Conservation (phyloP, 192 early-diverging fungal species). For the Haplosporangium gracile region DNA sequence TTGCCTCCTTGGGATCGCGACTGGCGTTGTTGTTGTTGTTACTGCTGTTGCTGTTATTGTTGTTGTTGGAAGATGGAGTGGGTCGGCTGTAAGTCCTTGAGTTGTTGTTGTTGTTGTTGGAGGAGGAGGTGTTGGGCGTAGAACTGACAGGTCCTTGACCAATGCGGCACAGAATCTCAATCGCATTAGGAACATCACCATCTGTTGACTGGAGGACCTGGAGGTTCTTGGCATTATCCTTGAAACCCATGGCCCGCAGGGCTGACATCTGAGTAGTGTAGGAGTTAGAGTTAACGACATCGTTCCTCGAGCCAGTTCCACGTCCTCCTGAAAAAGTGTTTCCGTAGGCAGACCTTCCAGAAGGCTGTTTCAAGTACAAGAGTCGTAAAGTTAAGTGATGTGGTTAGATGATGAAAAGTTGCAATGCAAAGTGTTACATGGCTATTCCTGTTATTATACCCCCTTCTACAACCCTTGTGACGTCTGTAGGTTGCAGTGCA, state of each 20-base stretch:
- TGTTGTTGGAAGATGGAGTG: slow-evolving; percentile 11
- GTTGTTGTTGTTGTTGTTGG: not conserved
- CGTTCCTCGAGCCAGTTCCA: slow-evolving; percentile 15
- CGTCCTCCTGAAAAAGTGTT: slow-evolving; percentile 51
- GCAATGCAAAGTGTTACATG: not conserved
- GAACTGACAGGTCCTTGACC: slow-evolving; percentile 47
- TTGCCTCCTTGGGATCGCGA: slow-evolving; percentile 69
- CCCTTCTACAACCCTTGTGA: not conserved
- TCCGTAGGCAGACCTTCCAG: slow-evolving; percentile 37
- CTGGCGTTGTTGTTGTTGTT: slow-evolving; percentile 27
- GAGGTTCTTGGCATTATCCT: slow-evolving; percentile 73
- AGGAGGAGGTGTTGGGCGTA: slow-evolving; percentile 12
- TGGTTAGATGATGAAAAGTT: not conserved
- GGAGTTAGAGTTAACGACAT: slow-evolving; percentile 50
- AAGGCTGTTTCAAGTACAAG: slow-evolving; percentile 16
- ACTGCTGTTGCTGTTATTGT: slow-evolving; percentile 22
- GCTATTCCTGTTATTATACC: not conserved
- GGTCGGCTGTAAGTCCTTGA: not conserved
- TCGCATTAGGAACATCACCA: slow-evolving; percentile 81
- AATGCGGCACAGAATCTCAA: slow-evolving; percentile 75
- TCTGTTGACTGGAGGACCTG: slow-evolving; percentile 76
- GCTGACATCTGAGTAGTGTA: slow-evolving; percentile 44
- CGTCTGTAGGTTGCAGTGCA: not conserved
- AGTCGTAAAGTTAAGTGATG: not conserved
- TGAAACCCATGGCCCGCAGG: slow-evolving; percentile 88